Evolutionary conservation across 768 basidiomycete genomes (phyloP).

Genomic region (Rhodotorula taiwanensis): DNA sequence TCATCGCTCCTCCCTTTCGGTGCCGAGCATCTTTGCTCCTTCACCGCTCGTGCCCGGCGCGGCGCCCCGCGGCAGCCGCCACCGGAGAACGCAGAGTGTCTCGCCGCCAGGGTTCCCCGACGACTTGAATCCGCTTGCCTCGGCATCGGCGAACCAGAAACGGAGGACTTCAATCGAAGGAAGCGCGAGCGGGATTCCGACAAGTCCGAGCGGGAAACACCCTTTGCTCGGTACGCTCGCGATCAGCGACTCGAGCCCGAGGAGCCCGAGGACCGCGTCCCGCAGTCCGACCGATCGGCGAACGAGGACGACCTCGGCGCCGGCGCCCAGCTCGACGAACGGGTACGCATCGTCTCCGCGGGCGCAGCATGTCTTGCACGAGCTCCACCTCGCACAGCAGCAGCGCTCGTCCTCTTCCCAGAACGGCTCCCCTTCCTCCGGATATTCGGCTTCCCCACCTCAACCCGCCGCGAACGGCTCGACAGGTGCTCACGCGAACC

Average conservation of each 20-base stretch:
- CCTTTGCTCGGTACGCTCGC: no score
- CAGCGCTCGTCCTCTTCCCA: neutral
- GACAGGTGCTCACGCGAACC: neutral
- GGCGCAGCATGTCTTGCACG: neutral
- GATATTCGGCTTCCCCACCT: no score
- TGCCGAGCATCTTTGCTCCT: no score
- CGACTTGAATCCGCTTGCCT: no score
- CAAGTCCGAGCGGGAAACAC: no score
- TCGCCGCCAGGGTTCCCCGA: slow-evolving; percentile 29
- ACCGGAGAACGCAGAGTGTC: slow-evolving; percentile 33
- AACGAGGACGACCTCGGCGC: neutral
- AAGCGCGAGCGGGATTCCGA: no score
- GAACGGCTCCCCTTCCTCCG: no score
- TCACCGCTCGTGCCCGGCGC: slow-evolving; percentile 18
- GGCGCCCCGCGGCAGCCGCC: slow-evolving; percentile 10
- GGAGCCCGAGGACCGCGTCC: neutral
- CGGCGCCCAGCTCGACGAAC: neutral
- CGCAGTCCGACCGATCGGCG: slow-evolving; percentile 12
- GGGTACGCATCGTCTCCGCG: neutral
- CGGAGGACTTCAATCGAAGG: no score
- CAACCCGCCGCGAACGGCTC: no score
- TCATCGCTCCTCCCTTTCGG: no score
- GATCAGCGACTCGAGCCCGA: no score
- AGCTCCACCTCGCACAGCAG: neutral
- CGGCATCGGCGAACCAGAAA: no score